These are phyloP conservation scores for Globisporangium spiculum DNA, from an alignment of 352 stramenopile genomes.

Conservation along the genomic window DNA sequence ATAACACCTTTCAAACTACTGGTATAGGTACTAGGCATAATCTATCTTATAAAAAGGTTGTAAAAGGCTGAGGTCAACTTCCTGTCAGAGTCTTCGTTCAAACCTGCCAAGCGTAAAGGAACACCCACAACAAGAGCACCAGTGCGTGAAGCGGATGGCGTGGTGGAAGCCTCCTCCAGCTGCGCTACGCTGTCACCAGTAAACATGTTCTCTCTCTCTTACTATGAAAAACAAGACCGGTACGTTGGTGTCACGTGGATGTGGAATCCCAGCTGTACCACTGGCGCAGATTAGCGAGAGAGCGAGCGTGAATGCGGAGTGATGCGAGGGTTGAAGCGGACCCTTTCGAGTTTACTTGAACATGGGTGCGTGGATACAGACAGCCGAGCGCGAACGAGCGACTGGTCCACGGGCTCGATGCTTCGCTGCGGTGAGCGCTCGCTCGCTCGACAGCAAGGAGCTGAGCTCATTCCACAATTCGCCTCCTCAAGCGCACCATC, in stretches of 20 bases:
- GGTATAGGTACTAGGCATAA: too few relatives aligned
- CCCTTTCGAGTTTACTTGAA: neutral
- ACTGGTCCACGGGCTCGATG: neutral
- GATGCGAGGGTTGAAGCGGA: neutral
- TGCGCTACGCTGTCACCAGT: neutral
- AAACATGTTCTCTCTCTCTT: neutral
- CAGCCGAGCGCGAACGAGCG: neutral
- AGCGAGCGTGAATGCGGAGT: neutral
- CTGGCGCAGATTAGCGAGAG: neutral
- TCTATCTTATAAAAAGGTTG: neutral
- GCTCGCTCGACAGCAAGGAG: neutral
- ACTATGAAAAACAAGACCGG: neutral
- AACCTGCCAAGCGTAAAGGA: conserved; percentile 3
- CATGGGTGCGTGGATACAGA: neutral
- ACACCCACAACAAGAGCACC: neutral
- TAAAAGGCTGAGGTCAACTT: neutral
- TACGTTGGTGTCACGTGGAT: neutral
- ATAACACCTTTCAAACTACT: too few relatives aligned
- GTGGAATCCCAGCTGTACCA: neutral
- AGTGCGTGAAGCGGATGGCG: conserved; percentile 2
- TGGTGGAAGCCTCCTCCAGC: neutral
- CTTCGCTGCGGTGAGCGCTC: neutral
- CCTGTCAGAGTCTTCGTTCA: neutral
- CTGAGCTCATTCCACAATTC: conserved; percentile 7
- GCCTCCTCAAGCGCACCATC: neutral